Conservation (phyloP, 306 rosid species). For the Alnus rubra region DNA sequence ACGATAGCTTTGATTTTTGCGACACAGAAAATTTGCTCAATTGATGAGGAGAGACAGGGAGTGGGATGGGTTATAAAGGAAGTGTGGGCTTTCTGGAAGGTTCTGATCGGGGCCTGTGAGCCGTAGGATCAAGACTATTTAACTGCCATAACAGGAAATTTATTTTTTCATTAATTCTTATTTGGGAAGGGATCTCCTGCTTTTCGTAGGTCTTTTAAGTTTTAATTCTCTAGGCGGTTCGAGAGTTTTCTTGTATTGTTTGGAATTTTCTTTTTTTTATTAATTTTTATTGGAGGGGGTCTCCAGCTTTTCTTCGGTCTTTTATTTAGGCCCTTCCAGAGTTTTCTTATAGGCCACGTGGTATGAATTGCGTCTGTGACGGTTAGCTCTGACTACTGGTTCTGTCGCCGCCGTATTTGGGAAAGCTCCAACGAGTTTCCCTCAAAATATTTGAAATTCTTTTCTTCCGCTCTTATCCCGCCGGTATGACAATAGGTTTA, state of each 20-base stretch:
- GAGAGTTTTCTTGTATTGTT: constrained; percentile 38
- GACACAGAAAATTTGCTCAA: neutral
- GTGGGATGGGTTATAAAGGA: constrained; percentile 25
- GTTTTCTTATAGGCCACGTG: constrained; percentile 27
- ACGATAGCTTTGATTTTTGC: neutral
- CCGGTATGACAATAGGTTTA: too few species aligned
- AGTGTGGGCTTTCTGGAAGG: constrained; percentile 35
- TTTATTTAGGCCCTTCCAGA: constrained; percentile 49
- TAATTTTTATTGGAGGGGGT: neutral
- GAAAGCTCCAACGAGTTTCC: neutral
- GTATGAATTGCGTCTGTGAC: neutral
- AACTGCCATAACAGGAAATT: constrained; percentile 11
- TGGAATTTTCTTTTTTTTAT: neutral
- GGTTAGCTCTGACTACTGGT: constrained; percentile 22
- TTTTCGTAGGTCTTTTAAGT: neutral
- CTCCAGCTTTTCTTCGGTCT: neutral
- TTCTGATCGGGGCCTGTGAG: constrained; percentile 25
- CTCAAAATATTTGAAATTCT: too few species aligned
- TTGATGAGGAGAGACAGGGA: neutral
- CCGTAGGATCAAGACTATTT: constrained; percentile 39
- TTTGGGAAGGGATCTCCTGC: neutral
- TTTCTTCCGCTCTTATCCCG: too few species aligned
- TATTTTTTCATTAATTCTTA: neutral
- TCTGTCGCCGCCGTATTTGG: neutral
- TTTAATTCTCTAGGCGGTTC: constrained; percentile 40